Percentiles rank a stretch among this genome's conserved stretches.
phyloP scores from a whole-genome alignment of 495 filamentous ascomycete genomes.

The Wilcoxina mikolae region DNA sequence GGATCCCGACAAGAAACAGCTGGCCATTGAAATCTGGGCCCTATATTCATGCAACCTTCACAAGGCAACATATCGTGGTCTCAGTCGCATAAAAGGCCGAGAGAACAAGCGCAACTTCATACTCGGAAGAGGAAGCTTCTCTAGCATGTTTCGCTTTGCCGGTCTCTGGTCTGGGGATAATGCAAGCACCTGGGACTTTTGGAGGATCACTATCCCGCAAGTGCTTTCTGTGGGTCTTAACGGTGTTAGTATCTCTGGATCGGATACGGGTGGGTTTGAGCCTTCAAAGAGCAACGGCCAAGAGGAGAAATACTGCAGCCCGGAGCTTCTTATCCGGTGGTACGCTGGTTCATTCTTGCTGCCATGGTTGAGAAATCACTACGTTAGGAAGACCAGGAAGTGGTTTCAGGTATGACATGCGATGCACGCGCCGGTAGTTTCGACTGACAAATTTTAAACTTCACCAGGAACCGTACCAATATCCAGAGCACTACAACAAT shows the following conservation, averaged over 20 bases:
- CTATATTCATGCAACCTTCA: conserved; percentile 28
- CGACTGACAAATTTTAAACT: conserved; percentile 4
- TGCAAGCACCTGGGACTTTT: conserved; percentile 24
- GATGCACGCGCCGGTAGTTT: neutral
- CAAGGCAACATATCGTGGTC: conserved; percentile 26
- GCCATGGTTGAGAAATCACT: conserved; percentile 22
- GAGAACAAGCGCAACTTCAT: conserved; percentile 28
- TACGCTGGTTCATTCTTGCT: conserved; percentile 23
- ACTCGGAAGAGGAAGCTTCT: conserved; percentile 26
- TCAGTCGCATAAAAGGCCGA: conserved; percentile 9
- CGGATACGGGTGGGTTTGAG: conserved; percentile 26
- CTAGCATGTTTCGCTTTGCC: conserved; percentile 21
- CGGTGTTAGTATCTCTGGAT: conserved; percentile 20
- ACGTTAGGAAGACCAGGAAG: conserved; percentile 12
- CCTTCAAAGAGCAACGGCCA: neutral
- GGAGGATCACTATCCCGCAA: conserved; percentile 20
- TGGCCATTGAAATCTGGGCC: conserved; percentile 27
- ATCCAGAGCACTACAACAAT: conserved; percentile 4
- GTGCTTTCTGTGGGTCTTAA: conserved; percentile 22
- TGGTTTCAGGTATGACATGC: conserved; percentile 13
- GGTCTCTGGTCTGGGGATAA: conserved; percentile 30
- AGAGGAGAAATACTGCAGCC: conserved; percentile 14
- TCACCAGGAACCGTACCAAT: conserved; percentile 19
- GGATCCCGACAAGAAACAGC: conserved; percentile 7
- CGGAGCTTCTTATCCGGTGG: conserved; percentile 30